Percentiles rank a stretch among this genome's conserved stretches.
phyloP scores from a whole-genome alignment of 2,329 filamentous ascomycete species.

The Niveomyces coronatus region DNA sequence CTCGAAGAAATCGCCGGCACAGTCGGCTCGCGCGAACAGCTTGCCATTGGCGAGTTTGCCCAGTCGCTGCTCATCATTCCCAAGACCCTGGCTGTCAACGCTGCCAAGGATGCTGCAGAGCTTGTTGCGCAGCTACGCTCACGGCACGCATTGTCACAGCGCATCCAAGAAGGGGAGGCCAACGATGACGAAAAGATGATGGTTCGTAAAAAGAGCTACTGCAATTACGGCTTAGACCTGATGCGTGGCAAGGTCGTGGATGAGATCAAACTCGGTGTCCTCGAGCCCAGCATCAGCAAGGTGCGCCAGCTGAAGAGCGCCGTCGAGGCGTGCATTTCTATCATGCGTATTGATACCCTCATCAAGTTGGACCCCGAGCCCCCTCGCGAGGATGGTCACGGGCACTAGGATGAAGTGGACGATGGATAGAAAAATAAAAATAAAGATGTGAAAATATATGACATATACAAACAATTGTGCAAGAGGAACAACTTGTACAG shows the following conservation, averaged over 20 bases:
- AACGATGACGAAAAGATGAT: conserved; percentile 81
- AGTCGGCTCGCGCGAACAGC: conserved; percentile 91
- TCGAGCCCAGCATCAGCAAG: conserved; percentile 98
- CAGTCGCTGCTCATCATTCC: conserved; percentile 89
- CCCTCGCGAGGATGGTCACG: conserved; percentile 70
- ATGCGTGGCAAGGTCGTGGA: conserved; percentile 84
- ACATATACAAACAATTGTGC: too few relatives aligned
- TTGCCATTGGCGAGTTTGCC: conserved; percentile 95
- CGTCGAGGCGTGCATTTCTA: conserved; percentile 95
- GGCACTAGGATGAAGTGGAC: conserved; percentile 46
- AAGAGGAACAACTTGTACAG: too few relatives aligned
- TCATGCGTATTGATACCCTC: conserved; percentile 98
- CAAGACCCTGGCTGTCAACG: conserved; percentile 94
- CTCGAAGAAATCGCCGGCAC: conserved; percentile 97
- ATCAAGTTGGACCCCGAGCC: conserved; percentile 95
- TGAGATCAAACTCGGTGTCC: conserved; percentile 84
- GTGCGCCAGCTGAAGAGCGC: conserved; percentile 96
- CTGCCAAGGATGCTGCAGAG: conserved; percentile 91
- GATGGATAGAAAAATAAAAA: conserved; percentile 14
- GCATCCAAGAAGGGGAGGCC: conserved; percentile 74
- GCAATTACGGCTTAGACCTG: conserved; percentile 95
- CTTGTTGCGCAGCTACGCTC: conserved; percentile 92
- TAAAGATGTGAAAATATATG: conserved; percentile 11
- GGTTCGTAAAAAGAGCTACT: conserved; percentile 92
- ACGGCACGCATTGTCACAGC: conserved; percentile 87